These are phyloP conservation scores for Amylocarpus encephaloides DNA, from an alignment of 2,329 filamentous ascomycete species.

Conservation along the genomic window DNA sequence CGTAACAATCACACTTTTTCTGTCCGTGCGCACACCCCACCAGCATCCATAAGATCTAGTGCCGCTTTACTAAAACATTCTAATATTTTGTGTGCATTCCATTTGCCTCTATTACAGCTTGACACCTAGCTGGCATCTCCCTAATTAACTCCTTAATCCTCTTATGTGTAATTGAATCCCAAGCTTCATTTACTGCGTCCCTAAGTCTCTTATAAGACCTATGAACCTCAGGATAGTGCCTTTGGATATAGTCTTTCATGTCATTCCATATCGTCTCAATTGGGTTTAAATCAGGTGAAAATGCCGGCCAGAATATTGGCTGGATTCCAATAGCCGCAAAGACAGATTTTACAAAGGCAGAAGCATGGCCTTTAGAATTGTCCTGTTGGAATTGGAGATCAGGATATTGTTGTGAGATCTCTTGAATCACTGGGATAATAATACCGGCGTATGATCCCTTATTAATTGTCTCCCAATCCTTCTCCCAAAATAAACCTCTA, in stretches of 20 bases:
- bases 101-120: too few relatives aligned
- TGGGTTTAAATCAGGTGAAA: neutral
- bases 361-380: neutral
- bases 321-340: too few relatives aligned
- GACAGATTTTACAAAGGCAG: too few relatives aligned
- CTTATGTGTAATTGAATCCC: too few relatives aligned
- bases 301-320: neutral
- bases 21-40: too few relatives aligned
- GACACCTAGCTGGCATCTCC: too few relatives aligned
- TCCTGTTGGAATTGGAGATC: neutral
- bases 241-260: neutral
- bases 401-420: neutral
- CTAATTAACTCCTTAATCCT: too few relatives aligned
- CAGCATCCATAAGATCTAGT: too few relatives aligned
- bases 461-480: neutral
- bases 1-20: too few relatives aligned
- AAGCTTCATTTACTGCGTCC: neutral
- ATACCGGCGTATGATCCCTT: neutral
- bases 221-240: neutral
- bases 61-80: too few relatives aligned
- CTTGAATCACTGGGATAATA: neutral
- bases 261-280: neutral
- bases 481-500: too few relatives aligned
- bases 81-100: too few relatives aligned
- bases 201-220: neutral